phyloP scores from a whole-genome alignment of 2,329 filamentous ascomycete genomes.

The Coniochaeta pulveracea region DNA sequence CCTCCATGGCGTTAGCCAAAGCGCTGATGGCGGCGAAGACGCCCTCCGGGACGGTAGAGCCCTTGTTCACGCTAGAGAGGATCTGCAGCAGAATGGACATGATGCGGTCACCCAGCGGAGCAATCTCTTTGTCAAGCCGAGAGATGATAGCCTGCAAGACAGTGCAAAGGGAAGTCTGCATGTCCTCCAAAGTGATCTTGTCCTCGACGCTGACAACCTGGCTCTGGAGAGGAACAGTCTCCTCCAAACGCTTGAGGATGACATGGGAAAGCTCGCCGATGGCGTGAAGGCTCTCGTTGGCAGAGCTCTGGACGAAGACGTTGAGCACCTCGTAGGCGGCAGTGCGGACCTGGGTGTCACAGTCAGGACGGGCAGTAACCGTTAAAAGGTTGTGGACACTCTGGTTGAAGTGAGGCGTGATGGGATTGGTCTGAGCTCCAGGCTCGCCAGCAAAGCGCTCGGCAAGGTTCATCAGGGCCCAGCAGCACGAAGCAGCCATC shows the following conservation, averaged over 20 bases:
- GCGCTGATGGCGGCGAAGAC: slow-evolving; percentile 87
- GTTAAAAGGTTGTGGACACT: slow-evolving; percentile 77
- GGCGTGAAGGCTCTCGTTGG: slow-evolving; percentile 70
- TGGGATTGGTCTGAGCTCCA: slow-evolving; percentile 64
- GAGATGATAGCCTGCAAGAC: slow-evolving; percentile 87
- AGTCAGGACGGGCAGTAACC: slow-evolving; percentile 72
- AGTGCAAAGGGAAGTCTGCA: slow-evolving; percentile 90
- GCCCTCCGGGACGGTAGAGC: slow-evolving; percentile 90
- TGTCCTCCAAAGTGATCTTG: slow-evolving; percentile 89
- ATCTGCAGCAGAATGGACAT: slow-evolving; percentile 84
- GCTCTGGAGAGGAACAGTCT: slow-evolving; percentile 76
- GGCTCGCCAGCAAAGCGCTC: slow-evolving; percentile 88
- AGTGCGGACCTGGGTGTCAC: slow-evolving; percentile 81
- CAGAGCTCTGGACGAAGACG: slow-evolving; percentile 84
- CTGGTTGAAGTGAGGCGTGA: slow-evolving; percentile 87
- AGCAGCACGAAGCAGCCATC: slow-evolving; percentile 97
- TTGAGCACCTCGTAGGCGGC: slow-evolving; percentile 96
- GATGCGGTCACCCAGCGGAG: slow-evolving; percentile 82
- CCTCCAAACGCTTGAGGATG: slow-evolving; percentile 81
- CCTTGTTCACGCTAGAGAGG: slow-evolving; percentile 63
- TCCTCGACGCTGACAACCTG: slow-evolving; percentile 97
- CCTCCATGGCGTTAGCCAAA: slow-evolving; percentile 83
- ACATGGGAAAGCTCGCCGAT: slow-evolving; percentile 78
- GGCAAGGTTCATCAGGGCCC: slow-evolving; percentile 96
- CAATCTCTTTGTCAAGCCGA: slow-evolving; percentile 82